Evolutionary conservation across 768 basidiomycete genomes (phyloP).

Genomic region (Tylopilus sp.): DNA sequence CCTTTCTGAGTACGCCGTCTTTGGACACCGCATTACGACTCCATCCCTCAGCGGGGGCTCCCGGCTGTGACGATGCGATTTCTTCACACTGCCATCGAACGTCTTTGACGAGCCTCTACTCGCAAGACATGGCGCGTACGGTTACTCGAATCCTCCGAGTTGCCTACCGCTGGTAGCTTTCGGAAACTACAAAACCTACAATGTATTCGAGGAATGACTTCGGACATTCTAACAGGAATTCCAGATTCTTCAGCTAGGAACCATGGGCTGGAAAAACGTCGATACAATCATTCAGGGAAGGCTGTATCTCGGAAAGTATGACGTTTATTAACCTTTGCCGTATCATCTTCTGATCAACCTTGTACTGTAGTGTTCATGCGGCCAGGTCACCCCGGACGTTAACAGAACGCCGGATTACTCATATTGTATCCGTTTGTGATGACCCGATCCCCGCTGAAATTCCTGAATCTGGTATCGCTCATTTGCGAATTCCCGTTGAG

Average conservation of each 20-base stretch:
- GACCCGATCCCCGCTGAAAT: constrained; percentile 70
- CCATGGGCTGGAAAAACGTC: constrained; percentile 60
- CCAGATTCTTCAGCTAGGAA: constrained; percentile 20
- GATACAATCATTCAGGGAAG: constrained; percentile 60
- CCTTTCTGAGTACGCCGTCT: constrained; percentile 31
- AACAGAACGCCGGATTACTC: constrained; percentile 72
- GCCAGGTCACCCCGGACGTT: constrained; percentile 69
- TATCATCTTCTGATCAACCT: constrained; percentile 44
- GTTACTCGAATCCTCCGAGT: constrained; percentile 32
- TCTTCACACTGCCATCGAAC: constrained; percentile 31
- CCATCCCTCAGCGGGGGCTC: constrained; percentile 22
- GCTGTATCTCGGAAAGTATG: constrained; percentile 75
- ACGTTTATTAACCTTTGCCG: constrained; percentile 25
- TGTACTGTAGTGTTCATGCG: constrained; percentile 55
- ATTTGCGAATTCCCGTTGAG: constrained; percentile 68
- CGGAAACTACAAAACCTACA: constrained; percentile 34
- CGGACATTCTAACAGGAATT: constrained; percentile 29
- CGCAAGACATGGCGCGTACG: constrained; percentile 24
- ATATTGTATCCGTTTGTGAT: constrained; percentile 73
- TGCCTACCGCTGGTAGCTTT: constrained; percentile 20
- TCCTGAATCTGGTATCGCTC: constrained; percentile 64
- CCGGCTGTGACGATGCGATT: constrained; percentile 33
- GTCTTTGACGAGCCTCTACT: constrained; percentile 19
- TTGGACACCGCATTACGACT: constrained; percentile 26
- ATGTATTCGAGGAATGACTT: constrained; percentile 18